Evolutionary conservation across 768 basidiomycete genomes (phyloP).

Genomic region (Pleurotus djamor): DNA sequence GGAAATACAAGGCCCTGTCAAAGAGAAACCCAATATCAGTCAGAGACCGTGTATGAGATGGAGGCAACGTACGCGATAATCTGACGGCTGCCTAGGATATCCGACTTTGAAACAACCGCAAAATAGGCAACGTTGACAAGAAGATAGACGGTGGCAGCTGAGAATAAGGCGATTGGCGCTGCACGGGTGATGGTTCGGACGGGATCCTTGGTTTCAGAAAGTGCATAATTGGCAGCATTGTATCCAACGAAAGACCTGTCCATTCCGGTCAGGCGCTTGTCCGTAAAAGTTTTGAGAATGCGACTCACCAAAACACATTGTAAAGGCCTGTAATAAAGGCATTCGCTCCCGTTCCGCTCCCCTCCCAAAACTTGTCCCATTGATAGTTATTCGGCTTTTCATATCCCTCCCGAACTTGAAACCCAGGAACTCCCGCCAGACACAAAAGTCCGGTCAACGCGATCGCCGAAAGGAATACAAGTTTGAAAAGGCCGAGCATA

Average conservation of each 20-base stretch:
- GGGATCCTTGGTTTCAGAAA: conserved; percentile 70
- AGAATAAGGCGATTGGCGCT: conserved; percentile 61
- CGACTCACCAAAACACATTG: conserved; percentile 63
- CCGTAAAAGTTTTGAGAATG: background rate
- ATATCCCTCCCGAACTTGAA: conserved; percentile 47
- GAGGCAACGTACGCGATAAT: conserved; percentile 58
- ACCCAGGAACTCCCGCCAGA: conserved; percentile 45
- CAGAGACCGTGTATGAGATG: background rate
- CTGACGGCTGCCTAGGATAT: conserved; percentile 61
- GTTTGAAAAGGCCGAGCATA: conserved; percentile 33
- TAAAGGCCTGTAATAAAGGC: conserved; percentile 65
- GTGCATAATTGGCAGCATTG: conserved; percentile 70
- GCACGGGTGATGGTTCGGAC: conserved; percentile 70
- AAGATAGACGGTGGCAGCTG: conserved; percentile 60
- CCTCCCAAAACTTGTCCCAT: conserved; percentile 65
- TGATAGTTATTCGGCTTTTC: conserved; percentile 54
- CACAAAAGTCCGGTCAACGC: conserved; percentile 52
- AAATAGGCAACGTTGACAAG: conserved; percentile 74
- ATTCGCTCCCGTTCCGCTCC: conserved; percentile 51
- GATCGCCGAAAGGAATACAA: conserved; percentile 51
- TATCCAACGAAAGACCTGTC: conserved; percentile 72
- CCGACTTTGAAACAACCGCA: conserved; percentile 66
- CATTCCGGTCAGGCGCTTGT: conserved; percentile 2
- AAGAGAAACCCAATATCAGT: background rate
- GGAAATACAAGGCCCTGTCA: conserved; percentile 66